A percentile compares a stretch with the other conserved stretches of the same genome.
phyloP scores from a whole-genome alignment of 2,329 filamentous ascomycete genomes.

The Sphaceloma murrayae region DNA sequence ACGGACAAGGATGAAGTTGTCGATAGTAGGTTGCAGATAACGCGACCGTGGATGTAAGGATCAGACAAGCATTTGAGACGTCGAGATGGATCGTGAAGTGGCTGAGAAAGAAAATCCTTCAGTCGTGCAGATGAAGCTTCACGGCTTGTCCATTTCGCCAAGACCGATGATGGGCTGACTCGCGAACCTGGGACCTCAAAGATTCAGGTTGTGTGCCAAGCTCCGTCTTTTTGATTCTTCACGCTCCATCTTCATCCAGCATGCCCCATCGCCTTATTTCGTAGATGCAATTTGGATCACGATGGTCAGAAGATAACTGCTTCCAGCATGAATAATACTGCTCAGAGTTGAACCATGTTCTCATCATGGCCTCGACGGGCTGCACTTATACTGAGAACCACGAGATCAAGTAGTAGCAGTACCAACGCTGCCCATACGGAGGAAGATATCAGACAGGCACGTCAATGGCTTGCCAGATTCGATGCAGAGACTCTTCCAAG shows the following conservation, averaged over 20 bases:
- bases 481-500: slow-evolving; percentile 46
- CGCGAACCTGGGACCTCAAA: background rate
- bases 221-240: background rate
- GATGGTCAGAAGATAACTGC: too few relatives aligned
- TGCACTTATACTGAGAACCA: background rate
- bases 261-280: too few relatives aligned
- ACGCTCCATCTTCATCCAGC: too few relatives aligned
- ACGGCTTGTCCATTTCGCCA: background rate
- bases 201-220: too few relatives aligned
- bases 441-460: slow-evolving; percentile 19
- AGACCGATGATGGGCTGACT: slow-evolving; percentile 12
- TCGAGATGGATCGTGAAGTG: too few relatives aligned
- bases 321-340: too few relatives aligned
- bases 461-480: slow-evolving; percentile 46
- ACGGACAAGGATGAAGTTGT: background rate
- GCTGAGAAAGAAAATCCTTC: background rate
- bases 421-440: slow-evolving; percentile 2
- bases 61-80: background rate
- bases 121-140: slow-evolving; percentile 5
- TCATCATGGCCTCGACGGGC: background rate
- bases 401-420: background rate
- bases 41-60: background rate
- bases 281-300: too few relatives aligned
- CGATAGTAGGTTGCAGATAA: background rate
- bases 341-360: too few relatives aligned